Evolutionary conservation across 2,329 filamentous ascomycete genomes (phyloP).

Genomic region (Diaporthe batatas): DNA sequence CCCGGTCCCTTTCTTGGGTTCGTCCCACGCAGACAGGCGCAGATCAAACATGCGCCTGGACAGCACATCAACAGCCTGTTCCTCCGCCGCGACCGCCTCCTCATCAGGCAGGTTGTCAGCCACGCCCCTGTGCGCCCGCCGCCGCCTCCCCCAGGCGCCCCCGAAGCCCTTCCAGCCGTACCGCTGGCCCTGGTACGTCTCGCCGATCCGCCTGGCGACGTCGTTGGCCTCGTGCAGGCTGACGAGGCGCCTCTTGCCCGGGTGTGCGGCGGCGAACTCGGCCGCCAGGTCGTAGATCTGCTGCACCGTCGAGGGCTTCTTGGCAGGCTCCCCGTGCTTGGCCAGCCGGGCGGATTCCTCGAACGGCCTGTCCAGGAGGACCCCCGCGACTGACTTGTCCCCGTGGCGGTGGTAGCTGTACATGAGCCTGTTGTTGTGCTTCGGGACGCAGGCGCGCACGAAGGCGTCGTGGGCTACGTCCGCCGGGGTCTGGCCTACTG

Average conservation of each 20-base stretch:
- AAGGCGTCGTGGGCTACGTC: constrained; percentile 74
- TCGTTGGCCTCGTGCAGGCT: constrained; percentile 67
- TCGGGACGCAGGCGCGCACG: constrained; percentile 53
- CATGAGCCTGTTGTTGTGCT: constrained; percentile 30
- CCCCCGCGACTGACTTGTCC: background rate
- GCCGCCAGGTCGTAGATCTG: constrained; percentile 46
- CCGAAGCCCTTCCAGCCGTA: constrained; percentile 32
- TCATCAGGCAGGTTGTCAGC: background rate
- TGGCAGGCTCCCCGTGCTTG: background rate
- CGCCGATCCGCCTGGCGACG: constrained; percentile 49
- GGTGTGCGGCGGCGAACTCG: constrained; percentile 47
- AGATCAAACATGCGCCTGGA: background rate
- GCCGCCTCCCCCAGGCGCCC: background rate
- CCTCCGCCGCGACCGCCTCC: background rate
- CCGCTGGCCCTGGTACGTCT: constrained; percentile 39
- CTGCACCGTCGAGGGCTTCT: background rate
- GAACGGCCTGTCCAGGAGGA: constrained; percentile 38
- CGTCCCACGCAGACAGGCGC: constrained; percentile 20
- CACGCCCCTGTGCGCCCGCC: background rate
- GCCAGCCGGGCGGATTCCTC: constrained; percentile 37
- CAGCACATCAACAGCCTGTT: background rate
- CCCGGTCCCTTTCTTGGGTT: background rate
- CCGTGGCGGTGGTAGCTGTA: background rate
- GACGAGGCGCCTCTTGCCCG: constrained; percentile 62
- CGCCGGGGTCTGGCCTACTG: constrained; percentile 79